Conservation (phyloP, 331 rosid species). For the Cydonia oblonga region DNA sequence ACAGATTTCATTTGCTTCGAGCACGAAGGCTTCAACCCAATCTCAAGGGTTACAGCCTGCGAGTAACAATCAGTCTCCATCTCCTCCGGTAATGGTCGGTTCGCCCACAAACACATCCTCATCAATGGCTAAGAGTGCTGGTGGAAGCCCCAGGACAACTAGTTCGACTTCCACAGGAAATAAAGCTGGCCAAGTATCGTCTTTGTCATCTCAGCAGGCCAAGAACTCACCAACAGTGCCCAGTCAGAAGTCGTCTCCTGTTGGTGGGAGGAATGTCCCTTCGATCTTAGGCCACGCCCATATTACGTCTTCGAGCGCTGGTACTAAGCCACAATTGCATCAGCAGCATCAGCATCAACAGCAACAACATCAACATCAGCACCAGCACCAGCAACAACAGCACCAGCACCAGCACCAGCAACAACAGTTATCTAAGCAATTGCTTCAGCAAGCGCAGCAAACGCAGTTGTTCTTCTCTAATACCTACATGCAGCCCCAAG, state of each 20-base stretch:
- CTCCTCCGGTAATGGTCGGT: slow-evolving; percentile 72
- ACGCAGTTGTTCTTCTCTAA: slow-evolving; percentile 44
- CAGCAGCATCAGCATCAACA: slow-evolving; percentile 20
- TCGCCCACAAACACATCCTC: slow-evolving; percentile 83
- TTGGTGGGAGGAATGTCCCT: slow-evolving; percentile 57
- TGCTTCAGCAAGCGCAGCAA: slow-evolving; percentile 58
- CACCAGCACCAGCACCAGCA: background rate
- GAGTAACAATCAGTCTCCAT: slow-evolving; percentile 58
- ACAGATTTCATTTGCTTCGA: slow-evolving; percentile 77
- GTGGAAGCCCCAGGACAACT: slow-evolving; percentile 81
- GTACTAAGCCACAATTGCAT: slow-evolving; percentile 45
- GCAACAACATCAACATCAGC: slow-evolving; percentile 20
- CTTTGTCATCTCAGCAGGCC: slow-evolving; percentile 67
- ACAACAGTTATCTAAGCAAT: slow-evolving; percentile 41
- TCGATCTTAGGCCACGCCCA: slow-evolving; percentile 63
- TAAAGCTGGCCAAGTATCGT: slow-evolving; percentile 57
- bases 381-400: slow-evolving; percentile 15
- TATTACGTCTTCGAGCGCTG: slow-evolving; percentile 37
- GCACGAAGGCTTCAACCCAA: slow-evolving; percentile 44
- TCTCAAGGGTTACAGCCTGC: slow-evolving; percentile 49
- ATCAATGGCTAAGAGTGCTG: slow-evolving; percentile 69
- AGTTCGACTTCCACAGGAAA: slow-evolving; percentile 46
- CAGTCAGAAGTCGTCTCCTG: slow-evolving; percentile 72
- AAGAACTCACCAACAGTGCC: slow-evolving; percentile 45
- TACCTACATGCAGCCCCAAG: slow-evolving; percentile 42